These are phyloP conservation scores for Spergularia azorica DNA, from an alignment of 179 eudicot species.

Conservation along the genomic window DNA sequence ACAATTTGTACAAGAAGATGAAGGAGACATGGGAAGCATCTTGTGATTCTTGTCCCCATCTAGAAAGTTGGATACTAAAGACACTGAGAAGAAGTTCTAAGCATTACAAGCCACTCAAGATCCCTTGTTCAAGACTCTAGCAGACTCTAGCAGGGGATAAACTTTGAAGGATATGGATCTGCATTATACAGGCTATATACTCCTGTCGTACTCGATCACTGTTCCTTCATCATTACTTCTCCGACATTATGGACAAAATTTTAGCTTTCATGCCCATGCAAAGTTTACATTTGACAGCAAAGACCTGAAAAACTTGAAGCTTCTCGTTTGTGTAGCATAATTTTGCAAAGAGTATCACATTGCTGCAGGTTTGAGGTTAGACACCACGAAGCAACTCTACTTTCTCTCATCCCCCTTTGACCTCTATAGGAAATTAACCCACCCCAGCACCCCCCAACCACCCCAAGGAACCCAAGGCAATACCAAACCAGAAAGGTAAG, in stretches of 20 bases:
- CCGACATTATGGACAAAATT: not conserved
- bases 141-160: not conserved
- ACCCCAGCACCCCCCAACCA: not conserved
- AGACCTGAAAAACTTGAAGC: not conserved
- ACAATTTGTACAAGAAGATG: not conserved
- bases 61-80: not conserved
- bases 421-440: no score
- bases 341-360: not conserved
- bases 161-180: not conserved
- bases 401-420: not conserved
- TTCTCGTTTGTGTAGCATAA: not conserved
- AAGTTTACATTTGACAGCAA: not conserved
- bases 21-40: not conserved
- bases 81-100: not conserved
- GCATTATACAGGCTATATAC: not conserved
- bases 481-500: not conserved
- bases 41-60: not conserved
- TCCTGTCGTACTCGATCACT: not conserved
- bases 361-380: not conserved
- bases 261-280: not conserved
- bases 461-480: not conserved
- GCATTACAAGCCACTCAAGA: not conserved
- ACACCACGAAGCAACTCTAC: not conserved
- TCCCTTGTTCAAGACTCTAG: not conserved
- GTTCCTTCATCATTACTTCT: slow-evolving; percentile 11